Conservation (phyloP, 345 rosid species). For the Camelina sativa region DNA sequence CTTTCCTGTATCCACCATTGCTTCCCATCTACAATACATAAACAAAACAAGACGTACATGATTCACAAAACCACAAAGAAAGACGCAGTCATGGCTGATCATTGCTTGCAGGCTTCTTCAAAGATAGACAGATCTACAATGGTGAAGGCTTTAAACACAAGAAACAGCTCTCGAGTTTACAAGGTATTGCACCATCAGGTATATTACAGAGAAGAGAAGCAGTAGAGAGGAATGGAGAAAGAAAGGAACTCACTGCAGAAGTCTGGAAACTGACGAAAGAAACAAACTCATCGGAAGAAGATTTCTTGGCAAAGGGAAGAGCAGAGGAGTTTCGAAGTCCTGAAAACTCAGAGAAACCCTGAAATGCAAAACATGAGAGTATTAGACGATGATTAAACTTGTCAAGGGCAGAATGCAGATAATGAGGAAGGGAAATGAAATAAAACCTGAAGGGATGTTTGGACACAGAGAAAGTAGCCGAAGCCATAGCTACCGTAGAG, state of each 20-base stretch:
- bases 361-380: constrained; percentile 49
- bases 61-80: not conserved
- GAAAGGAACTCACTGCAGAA: constrained; percentile 65
- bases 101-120: constrained; percentile 31
- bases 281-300: constrained; percentile 71
- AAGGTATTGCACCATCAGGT: constrained; percentile 3
- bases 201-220: constrained; percentile 27
- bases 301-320: constrained; percentile 65
- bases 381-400: constrained; percentile 1
- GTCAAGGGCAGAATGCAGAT: not conserved
- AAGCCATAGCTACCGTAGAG: constrained; percentile 63
- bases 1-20: constrained; percentile 76
- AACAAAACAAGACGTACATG: not conserved
- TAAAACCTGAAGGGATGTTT: constrained; percentile 81
- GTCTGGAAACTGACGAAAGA: constrained; percentile 77
- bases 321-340: constrained; percentile 73
- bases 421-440: constrained; percentile 1
- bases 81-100: constrained; percentile 30
- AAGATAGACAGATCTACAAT: constrained; percentile 6
- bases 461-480: constrained; percentile 88
- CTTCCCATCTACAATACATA: constrained; percentile 57
- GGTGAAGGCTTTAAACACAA: constrained; percentile 15
- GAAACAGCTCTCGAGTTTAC: constrained; percentile 20
- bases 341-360: constrained; percentile 81
- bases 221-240: constrained; percentile 5